Conservation (phyloP, 805 yeast genomes). For the Saccharomycopsis sp. region DNA sequence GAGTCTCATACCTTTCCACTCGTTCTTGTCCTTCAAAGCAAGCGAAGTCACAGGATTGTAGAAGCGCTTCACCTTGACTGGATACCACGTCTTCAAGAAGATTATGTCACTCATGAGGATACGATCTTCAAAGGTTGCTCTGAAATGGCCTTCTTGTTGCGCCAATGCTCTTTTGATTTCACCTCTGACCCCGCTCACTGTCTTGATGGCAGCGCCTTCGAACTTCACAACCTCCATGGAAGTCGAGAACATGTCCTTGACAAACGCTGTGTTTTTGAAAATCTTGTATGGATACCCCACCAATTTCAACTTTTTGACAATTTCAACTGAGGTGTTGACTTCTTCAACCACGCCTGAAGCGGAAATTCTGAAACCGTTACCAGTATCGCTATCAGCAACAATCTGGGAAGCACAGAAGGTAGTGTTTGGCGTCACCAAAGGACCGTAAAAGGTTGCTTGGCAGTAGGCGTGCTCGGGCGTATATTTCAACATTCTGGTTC, state of each 20-base stretch:
- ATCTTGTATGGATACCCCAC: constrained; percentile 93
- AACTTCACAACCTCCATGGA: constrained; percentile 93
- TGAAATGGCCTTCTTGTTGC: constrained; percentile 88
- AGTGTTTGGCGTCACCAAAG: constrained; percentile 93
- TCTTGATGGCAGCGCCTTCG: constrained; percentile 95
- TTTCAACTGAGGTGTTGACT: constrained; percentile 81
- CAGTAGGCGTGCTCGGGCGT: constrained; percentile 98
- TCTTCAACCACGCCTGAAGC: constrained; percentile 97
- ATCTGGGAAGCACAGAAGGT: constrained; percentile 93
- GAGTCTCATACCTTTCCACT: constrained; percentile 94
- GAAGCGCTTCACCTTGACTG: constrained; percentile 80
- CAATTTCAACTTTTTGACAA: constrained; percentile 89
- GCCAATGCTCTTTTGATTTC: constrained; percentile 92
- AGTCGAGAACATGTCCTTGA: constrained; percentile 91
- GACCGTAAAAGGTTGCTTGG: constrained; percentile 93
- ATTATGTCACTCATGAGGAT: constrained; percentile 83
- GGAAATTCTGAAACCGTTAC: constrained; percentile 87
- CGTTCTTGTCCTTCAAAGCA: constrained; percentile 61
- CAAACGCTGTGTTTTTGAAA: constrained; percentile 92
- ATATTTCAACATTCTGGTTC: constrained; percentile 95
- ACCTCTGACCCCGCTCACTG: constrained; percentile 96
- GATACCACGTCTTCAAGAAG: constrained; percentile 93
- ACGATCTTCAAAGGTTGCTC: constrained; percentile 97
- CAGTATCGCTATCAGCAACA: constrained; percentile 74
- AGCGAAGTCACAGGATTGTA: constrained; percentile 95